phyloP scores from a whole-genome alignment of 176 grass and related monocot genomes.

The Pharus latifolius region DNA sequence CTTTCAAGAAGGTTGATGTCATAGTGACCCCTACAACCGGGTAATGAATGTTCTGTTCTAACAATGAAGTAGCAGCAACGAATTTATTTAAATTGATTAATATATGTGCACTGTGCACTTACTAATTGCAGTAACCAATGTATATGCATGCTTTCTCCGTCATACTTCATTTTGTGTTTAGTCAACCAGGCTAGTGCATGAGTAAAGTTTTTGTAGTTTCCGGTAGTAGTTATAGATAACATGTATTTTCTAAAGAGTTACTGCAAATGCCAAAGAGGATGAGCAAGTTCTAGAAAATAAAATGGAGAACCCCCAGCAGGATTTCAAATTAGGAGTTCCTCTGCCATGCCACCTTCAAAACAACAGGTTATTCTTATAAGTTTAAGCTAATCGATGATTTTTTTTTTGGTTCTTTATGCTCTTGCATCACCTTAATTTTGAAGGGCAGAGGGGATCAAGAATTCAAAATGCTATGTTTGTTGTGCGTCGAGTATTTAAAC shows the following conservation, averaged over 20 bases:
- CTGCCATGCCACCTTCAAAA: not conserved
- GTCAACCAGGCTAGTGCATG: not conserved
- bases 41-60: slow-evolving; percentile 20
- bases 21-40: slow-evolving; percentile 95
- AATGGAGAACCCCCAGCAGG: not conserved
- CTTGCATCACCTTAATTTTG: not conserved
- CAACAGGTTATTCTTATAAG: too few species aligned
- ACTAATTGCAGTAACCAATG: not conserved
- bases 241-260: not conserved
- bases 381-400: not conserved
- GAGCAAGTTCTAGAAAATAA: not conserved
- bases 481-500: not conserved
- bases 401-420: not conserved
- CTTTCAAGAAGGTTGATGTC: slow-evolving; percentile 95
- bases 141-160: not conserved
- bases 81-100: not conserved
- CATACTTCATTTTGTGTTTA: not conserved
- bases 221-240: not conserved
- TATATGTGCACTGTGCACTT: not conserved
- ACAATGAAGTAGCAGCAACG: not conserved
- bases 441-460: too few species aligned
- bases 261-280: not conserved
- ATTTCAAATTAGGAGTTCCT: not conserved
- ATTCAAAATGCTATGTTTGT: not conserved
- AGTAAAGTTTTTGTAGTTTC: not conserved